Evolutionary conservation across 1,139 yeast species (phyloP).

Genomic region (Blastobotrys aristatus): DNA sequence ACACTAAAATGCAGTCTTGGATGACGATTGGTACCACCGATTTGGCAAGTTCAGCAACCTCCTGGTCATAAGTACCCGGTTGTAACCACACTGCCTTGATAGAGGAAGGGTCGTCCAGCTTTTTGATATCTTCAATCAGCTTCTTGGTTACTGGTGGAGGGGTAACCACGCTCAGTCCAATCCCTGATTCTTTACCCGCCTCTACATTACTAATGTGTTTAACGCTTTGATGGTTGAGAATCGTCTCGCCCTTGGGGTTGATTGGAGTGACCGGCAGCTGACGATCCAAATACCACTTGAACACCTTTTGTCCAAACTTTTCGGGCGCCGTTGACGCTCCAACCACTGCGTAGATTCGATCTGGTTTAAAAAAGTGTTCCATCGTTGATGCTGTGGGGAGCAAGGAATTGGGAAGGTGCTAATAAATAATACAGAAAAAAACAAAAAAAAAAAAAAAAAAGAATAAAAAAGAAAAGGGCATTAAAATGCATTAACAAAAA

Average conservation of each 20-base stretch:
- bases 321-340: slow-evolving; percentile 66
- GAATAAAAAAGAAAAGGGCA: not conserved
- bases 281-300: slow-evolving; percentile 61
- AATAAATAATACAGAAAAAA: not conserved
- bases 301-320: slow-evolving; percentile 68
- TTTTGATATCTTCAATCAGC: slow-evolving; percentile 43
- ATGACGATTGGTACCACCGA: slow-evolving; percentile 42
- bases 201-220: slow-evolving; percentile 38
- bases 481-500: not conserved
- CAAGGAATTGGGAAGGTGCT: no score
- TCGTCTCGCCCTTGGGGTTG: slow-evolving; percentile 49
- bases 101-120: slow-evolving; percentile 26
- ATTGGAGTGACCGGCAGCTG: slow-evolving; percentile 60
- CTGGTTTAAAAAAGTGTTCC: slow-evolving; percentile 46
- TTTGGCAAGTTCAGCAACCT: slow-evolving; percentile 46
- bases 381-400: slow-evolving; percentile 15
- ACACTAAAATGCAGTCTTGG: slow-evolving; percentile 64
- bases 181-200: slow-evolving; percentile 19
- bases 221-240: slow-evolving; percentile 45
- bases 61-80: slow-evolving; percentile 65
- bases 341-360: slow-evolving; percentile 56
- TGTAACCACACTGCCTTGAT: slow-evolving; percentile 74
- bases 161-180: slow-evolving; percentile 50
- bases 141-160: slow-evolving; percentile 58
- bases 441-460: not conserved